phyloP scores from a whole-genome alignment of 2,329 filamentous ascomycete species.

The Cadophora gregata region DNA sequence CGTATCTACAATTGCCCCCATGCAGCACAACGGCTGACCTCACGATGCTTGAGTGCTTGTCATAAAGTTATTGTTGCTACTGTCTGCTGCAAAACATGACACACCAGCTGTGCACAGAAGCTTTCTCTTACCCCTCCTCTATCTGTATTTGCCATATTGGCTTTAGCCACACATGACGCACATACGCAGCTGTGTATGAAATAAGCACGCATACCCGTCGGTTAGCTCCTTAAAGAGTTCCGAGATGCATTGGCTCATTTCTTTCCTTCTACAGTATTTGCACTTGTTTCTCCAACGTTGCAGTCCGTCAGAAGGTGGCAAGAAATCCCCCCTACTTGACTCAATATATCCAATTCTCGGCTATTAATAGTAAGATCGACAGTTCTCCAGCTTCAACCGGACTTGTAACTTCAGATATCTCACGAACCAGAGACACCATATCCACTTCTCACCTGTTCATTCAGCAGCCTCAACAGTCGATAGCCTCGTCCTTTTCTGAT shows the following conservation, averaged over 20 bases:
- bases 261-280: not conserved
- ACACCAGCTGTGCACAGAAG: not conserved
- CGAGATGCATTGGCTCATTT: conserved; percentile 5
- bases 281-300: not conserved
- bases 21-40: not conserved
- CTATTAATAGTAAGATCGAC: conserved; percentile 2
- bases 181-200: not conserved
- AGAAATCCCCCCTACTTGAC: not conserved
- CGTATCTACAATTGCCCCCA: not conserved
- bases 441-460: not conserved
- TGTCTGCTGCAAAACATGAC: not conserved
- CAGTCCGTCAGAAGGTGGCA: not conserved
- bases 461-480: conserved; percentile 1
- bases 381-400: conserved; percentile 3
- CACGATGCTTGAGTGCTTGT: too few relatives aligned
- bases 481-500: not conserved
- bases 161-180: not conserved
- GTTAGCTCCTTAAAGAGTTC: not conserved
- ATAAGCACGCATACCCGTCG: conserved; percentile 6
- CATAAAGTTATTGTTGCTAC: not conserved
- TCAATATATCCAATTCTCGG: not conserved
- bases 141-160: not conserved
- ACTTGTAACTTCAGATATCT: conserved; percentile 3
- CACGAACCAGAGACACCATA: conserved; percentile 2
- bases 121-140: not conserved